Evolutionary conservation across 306 rosid genomes (phyloP), one percentile per base, ranked within the genome.

Genomic region (Trifolium dubium): DNA sequence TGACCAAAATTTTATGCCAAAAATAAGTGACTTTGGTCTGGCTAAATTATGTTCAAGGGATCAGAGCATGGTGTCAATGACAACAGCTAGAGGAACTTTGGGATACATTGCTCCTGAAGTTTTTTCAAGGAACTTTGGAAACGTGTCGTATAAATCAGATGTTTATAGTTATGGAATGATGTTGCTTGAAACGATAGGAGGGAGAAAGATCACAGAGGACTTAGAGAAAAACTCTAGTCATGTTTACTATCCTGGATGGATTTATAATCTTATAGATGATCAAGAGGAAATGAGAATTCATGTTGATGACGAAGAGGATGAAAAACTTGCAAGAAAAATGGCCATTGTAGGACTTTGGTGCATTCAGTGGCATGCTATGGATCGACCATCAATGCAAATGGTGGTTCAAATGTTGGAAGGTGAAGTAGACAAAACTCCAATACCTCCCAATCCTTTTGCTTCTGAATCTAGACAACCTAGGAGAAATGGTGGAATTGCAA

Each of bases 171-270:
- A 40, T 40, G 44, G 44, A 40, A 40, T 40, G 44, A 40, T 83
- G 82, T 67, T 83, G 40, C 44, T 83, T 3, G 85, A 86, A 37
- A 80, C 83, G 71, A 71, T 83, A 10, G 85, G 85, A 4, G 85
- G 83, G 14, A 83, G 74, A 64, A 67, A 41, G 11, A 83, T 5
- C 49, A 83, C 53, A 47, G 60, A 0, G 31, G 51, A 32, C 64
- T 8, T 54, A 74, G 81, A 35, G 4, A n/a, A 64, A 64, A 64
- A 64, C 58, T 14, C 39, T 0, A 85, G 83, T 67, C 85, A 82
- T 59, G 63, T 77, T 58, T 77, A 76, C 47, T 82, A 82, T 73
- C 81, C 89, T 0, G 44, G 8, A 40, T 40, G 44, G 83, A 64
- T 85, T 64, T 78, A 82, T 39, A 77, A 73, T 18, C 53, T 69